A percentile compares a stretch with the other conserved stretches of the same genome.
Conservation (phyloP, 2,329 filamentous ascomycete genomes). For the Colletotrichum simmondsii region DNA sequence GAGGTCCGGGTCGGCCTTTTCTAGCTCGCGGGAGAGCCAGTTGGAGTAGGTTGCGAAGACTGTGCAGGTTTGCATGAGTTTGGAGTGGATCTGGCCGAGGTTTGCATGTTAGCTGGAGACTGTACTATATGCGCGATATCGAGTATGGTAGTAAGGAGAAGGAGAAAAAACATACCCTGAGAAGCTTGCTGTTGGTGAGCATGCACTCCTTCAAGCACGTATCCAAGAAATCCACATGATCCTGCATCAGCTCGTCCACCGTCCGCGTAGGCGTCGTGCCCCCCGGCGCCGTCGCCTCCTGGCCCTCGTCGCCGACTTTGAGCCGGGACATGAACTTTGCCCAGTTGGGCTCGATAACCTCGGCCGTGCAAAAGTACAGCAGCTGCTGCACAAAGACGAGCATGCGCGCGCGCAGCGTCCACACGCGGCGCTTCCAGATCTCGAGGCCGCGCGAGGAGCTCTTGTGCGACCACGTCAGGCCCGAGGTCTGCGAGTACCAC, state of each 20-base stretch:
- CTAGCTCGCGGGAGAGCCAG: constrained; percentile 85
- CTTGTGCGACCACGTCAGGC: constrained; percentile 83
- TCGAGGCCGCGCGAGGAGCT: constrained; percentile 80
- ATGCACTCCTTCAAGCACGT: constrained; percentile 99
- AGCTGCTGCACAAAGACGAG: constrained; percentile 96
- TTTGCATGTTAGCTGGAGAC: constrained; percentile 7
- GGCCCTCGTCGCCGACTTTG: constrained; percentile 65
- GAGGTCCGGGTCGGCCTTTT: constrained; percentile 85
- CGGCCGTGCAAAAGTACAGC: constrained; percentile 94
- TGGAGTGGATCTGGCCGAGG: constrained; percentile 84
- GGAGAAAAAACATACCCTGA: constrained; percentile 72
- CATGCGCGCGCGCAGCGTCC: constrained; percentile 93
- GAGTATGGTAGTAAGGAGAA: neutral
- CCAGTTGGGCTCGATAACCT: constrained; percentile 99
- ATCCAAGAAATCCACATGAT: constrained; percentile 97
- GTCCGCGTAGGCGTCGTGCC: constrained; percentile 67
- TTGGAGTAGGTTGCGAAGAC: constrained; percentile 93
- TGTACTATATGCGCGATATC: too few relatives aligned
- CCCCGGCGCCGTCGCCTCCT: constrained; percentile 33
- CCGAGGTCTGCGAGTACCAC: constrained; percentile 91
- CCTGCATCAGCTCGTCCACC: constrained; percentile 98
- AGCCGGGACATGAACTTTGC: constrained; percentile 90
- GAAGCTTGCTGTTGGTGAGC: constrained; percentile 94
- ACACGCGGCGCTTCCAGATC: constrained; percentile 91
- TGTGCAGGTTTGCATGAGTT: constrained; percentile 94